phyloP scores from a whole-genome alignment of 2,329 filamentous ascomycete genomes.

The Alternaria alternata region DNA sequence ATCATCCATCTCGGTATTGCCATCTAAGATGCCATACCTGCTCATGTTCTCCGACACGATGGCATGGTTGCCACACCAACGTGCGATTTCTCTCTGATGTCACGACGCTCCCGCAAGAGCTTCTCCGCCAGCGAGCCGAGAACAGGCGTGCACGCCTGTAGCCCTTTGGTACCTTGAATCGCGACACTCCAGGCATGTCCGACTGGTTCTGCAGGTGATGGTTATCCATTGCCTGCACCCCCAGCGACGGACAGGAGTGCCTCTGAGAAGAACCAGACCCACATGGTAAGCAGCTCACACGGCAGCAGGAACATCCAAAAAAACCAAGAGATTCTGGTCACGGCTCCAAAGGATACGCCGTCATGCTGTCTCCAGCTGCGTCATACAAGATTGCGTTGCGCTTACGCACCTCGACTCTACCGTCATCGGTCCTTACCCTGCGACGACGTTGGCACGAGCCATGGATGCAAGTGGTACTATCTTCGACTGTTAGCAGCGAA shows the following conservation, averaged over 20 bases:
- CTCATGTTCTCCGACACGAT: background rate
- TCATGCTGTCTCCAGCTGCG: background rate
- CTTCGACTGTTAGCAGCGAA: slow-evolving; percentile 6
- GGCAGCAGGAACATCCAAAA: slow-evolving; percentile 3
- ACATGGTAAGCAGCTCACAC: background rate
- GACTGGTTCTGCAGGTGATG: background rate
- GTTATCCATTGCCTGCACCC: background rate
- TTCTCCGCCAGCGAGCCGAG: background rate
- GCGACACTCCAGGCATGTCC: background rate
- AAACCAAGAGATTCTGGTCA: background rate
- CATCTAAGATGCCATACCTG: background rate
- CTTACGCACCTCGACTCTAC: slow-evolving; percentile 1
- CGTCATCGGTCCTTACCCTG: background rate
- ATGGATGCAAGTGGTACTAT: background rate
- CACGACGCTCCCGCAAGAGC: slow-evolving; percentile 1
- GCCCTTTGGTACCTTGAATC: background rate
- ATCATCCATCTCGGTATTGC: slow-evolving; percentile 5
- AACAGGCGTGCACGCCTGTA: background rate
- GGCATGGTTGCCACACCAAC: background rate
- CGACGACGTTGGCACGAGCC: slow-evolving; percentile 1
- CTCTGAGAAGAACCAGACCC: background rate
- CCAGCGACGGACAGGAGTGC: background rate
- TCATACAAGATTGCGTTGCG: slow-evolving; percentile 5
- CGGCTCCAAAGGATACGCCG: background rate
- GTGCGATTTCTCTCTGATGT: slow-evolving; percentile 1